phyloP scores from a whole-genome alignment of 805 yeast species.

The Saturnispora bothae region DNA sequence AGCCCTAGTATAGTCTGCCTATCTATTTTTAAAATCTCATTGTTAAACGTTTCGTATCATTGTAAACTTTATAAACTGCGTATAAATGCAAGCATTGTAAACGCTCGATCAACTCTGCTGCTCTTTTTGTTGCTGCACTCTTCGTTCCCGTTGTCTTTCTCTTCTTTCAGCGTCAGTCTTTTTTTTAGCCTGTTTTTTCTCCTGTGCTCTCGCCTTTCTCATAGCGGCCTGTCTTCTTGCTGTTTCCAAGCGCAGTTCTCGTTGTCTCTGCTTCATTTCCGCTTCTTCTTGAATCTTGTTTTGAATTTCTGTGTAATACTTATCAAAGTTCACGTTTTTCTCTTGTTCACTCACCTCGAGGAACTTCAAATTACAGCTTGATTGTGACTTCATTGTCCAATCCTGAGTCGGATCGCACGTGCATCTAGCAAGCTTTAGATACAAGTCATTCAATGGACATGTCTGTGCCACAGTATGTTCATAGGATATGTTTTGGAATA shows the following conservation, averaged over 20 bases:
- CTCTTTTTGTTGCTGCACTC: background rate
- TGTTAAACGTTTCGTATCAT: too few relatives aligned
- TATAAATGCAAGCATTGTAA: too few relatives aligned
- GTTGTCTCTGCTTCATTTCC: slow-evolving; percentile 7
- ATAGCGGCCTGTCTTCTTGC: slow-evolving; percentile 7
- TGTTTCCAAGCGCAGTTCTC: slow-evolving; percentile 10
- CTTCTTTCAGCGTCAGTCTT: slow-evolving; percentile 2
- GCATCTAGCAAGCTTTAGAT: slow-evolving; percentile 51
- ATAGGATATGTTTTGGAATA: slow-evolving; percentile 76
- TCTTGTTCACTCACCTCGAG: slow-evolving; percentile 17
- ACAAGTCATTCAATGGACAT: slow-evolving; percentile 61
- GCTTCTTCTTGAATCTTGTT: slow-evolving; percentile 10
- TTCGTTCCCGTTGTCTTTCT: slow-evolving; percentile 2
- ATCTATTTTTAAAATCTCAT: background rate
- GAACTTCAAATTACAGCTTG: slow-evolving; percentile 22
- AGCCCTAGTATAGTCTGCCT: too few relatives aligned
- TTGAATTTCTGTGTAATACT: slow-evolving; percentile 13
- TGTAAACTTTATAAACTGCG: background rate
- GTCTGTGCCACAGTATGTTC: slow-evolving; percentile 68
- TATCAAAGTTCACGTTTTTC: slow-evolving; percentile 17
- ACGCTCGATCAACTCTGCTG: too few relatives aligned
- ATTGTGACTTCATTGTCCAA: slow-evolving; percentile 43
- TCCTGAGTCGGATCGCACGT: slow-evolving; percentile 61
- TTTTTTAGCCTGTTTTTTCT: slow-evolving; percentile 1
- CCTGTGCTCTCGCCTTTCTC: slow-evolving; percentile 6